Percentiles rank a stretch among this genome's conserved stretches.
These are phyloP conservation scores for Saturnispora sanitii DNA, from an alignment of 805 yeast genomes.

Conservation along the genomic window DNA sequence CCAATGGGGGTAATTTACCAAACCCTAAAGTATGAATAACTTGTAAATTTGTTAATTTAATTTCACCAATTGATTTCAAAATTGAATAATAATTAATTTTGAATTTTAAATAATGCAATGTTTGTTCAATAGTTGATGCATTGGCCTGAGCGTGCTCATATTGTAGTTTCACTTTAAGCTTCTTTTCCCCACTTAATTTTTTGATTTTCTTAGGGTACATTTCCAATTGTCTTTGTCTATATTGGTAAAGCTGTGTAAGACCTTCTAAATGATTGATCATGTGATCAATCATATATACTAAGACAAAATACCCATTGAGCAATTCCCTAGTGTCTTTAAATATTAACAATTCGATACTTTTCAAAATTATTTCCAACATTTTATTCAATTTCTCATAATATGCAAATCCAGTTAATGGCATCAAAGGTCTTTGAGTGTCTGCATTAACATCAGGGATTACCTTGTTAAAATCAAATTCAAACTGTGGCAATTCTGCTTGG, in stretches of 20 bases:
- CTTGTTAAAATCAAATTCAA: conserved; percentile 34
- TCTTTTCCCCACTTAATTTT: conserved; percentile 23
- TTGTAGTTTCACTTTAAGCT: conserved; percentile 16
- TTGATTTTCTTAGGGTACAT: conserved; percentile 18
- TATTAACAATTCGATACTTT: conserved; percentile 68
- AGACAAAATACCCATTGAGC: conserved; percentile 6
- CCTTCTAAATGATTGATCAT: conserved; percentile 17
- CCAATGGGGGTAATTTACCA: conserved; percentile 21
- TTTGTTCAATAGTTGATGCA: conserved; percentile 11
- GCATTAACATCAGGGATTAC: conserved; percentile 25
- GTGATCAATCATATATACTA: conserved; percentile 13
- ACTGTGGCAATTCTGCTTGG: conserved; percentile 62
- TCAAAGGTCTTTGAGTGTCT: conserved; percentile 30
- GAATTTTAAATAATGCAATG: conserved; percentile 13
- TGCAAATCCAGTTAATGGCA: conserved; percentile 65
- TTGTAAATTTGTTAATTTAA: conserved; percentile 20
- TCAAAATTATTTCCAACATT: conserved; percentile 64
- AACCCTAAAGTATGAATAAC: conserved; percentile 19
- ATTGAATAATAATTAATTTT: conserved; percentile 10
- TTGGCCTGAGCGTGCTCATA: conserved; percentile 15
- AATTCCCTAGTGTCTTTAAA: conserved; percentile 59
- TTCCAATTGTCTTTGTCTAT: conserved; percentile 17
- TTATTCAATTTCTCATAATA: conserved; percentile 53
- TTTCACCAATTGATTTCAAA: conserved; percentile 14
- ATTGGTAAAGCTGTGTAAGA: conserved; percentile 14